Evolutionary conservation across 2,329 filamentous ascomycete species (phyloP), one percentile per base, ranked within the genome.

Genomic region (Orbilia ellipsospora): DNA sequence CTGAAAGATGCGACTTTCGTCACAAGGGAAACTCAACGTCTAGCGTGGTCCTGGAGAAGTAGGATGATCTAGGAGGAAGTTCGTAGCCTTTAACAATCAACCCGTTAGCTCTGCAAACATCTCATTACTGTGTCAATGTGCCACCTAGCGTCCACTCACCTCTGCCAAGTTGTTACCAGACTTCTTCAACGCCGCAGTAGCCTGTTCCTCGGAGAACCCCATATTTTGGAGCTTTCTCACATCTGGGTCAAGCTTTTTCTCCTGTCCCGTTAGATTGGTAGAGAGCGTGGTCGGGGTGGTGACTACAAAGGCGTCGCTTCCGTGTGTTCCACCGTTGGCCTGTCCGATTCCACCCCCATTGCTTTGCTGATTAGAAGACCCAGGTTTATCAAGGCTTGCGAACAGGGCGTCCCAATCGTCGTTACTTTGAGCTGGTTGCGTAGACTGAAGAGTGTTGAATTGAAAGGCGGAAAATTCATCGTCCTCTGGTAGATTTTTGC

Each of bases 401-500:
- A 98, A 98, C 66, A 98, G 92, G 45, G 93, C 91, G 80, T 98
- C 94, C 95, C 95, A 98, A 82, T 98, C 94, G 79, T 96, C 91
- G 16, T 83, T 82, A 51, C 82, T 78, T 36, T 57, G 52, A 48
- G 64, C 23, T 80, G 64, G 84, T 81, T 65, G 83, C 78, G 50
- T 82, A 66, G n/a, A 82, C 50, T 73, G 82, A 20, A 83, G 82
- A 72, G 83, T 83, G 59, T 83, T 83, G 60, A 84, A 83, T 72
- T 85, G 83, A 60, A 87, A 87, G 68, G 84, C 83, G 52, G 83
- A 83, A 73, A 86, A 87, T 64, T 84, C 84, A 63, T 86, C 84
- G 62, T 82, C 82, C 3, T 78, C 80, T 52, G 77, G 77, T 31
- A 74, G 73, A 50, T 73, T 72, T 77, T 79, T 63, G 80, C 68